These are phyloP conservation scores for Leptosphaerulina australis DNA, from an alignment of 2,329 filamentous ascomycete genomes.

Conservation along the genomic window DNA sequence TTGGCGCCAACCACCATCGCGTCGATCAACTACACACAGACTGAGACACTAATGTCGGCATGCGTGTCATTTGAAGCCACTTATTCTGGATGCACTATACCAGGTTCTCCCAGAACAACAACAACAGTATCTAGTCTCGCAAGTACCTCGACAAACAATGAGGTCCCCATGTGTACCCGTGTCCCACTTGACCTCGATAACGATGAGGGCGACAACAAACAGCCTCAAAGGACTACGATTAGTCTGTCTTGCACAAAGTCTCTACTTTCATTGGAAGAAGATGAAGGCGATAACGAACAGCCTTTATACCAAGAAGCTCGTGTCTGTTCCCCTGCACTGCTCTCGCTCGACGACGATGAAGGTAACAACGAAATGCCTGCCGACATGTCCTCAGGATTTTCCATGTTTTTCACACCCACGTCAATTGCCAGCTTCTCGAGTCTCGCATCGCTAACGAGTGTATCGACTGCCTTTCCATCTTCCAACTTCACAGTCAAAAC, in stretches of 20 bases:
- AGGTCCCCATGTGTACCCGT: constrained; percentile 24
- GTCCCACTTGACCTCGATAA: constrained; percentile 34
- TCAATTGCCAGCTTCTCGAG: neutral
- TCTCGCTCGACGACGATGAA: constrained; percentile 38
- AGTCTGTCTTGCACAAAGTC: constrained; percentile 27
- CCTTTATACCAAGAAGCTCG: constrained; percentile 13
- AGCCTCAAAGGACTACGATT: neutral
- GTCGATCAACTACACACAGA: constrained; percentile 14
- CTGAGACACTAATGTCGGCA: constrained; percentile 22
- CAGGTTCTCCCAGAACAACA: constrained; percentile 20
- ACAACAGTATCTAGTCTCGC: constrained; percentile 15
- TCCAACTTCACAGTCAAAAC: neutral
- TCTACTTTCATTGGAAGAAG: constrained; percentile 34
- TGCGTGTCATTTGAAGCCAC: constrained; percentile 28
- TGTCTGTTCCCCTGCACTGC: constrained; percentile 28
- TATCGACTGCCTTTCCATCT: neutral
- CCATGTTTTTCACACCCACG: neutral
- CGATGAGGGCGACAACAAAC: constrained; percentile 37
- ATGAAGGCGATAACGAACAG: neutral
- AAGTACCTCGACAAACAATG: constrained; percentile 7
- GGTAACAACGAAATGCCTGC: constrained; percentile 23
- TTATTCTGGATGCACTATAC: constrained; percentile 23
- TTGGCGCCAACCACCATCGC: constrained; percentile 14
- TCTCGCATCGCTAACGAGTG: neutral
- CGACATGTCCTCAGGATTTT: neutral